Evolutionary conservation across 2,329 filamentous ascomycete genomes (phyloP).

Genomic region (Talaromyces piceae): DNA sequence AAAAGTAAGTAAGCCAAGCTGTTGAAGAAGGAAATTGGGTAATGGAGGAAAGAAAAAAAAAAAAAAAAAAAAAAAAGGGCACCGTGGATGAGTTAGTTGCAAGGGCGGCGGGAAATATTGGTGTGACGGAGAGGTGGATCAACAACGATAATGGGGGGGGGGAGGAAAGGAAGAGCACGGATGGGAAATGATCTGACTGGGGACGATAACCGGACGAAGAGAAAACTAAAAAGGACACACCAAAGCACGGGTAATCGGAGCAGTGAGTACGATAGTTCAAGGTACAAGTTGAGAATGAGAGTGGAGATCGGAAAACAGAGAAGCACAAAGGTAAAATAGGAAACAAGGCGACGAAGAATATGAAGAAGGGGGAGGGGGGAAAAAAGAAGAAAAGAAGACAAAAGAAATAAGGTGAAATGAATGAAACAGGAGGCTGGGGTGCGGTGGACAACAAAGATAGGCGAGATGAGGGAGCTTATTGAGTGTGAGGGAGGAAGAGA

Average conservation of each 20-base stretch:
- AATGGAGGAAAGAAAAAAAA: not conserved
- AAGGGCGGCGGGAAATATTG: not conserved
- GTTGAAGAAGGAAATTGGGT: too few relatives aligned
- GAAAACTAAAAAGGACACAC: not conserved
- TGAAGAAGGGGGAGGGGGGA: too few relatives aligned
- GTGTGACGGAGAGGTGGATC: not conserved
- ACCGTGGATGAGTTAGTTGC: not conserved
- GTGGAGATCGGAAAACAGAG: too few relatives aligned
- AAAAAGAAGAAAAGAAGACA: constrained; percentile 11
- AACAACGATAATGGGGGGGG: constrained; percentile 9
- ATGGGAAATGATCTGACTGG: constrained; percentile 1
- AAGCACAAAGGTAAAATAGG: not conserved
- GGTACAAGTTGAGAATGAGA: too few relatives aligned
- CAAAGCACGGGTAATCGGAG: too few relatives aligned
- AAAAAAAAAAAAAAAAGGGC: not conserved
- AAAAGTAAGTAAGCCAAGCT: not conserved
- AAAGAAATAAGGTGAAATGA: constrained; percentile 2
- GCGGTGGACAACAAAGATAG: not conserved
- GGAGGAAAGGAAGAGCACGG: constrained; percentile 7
- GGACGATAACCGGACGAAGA: constrained; percentile 4
- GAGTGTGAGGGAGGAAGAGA: not conserved
- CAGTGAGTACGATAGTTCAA: too few relatives aligned
- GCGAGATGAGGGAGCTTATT: too few relatives aligned
- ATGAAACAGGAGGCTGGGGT: constrained; percentile 3
- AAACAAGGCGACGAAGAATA: too few relatives aligned